Evolutionary conservation across 2,329 filamentous ascomycete species (phyloP).

Genomic region (Beauveria sp.): DNA sequence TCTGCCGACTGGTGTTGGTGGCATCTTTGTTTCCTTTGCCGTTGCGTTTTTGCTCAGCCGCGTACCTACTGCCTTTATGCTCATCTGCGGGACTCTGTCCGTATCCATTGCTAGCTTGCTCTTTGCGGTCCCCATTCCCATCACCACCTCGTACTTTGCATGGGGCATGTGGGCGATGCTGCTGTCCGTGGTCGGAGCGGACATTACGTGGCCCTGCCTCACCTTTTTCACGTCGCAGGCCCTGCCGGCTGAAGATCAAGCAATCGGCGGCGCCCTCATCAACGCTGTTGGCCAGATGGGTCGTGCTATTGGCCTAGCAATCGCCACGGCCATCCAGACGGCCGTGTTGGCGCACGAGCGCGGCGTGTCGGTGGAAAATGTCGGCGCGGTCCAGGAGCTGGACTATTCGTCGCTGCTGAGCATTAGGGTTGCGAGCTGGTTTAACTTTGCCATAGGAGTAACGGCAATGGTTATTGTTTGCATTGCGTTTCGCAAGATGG

Average conservation of each 20-base stretch:
- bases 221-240: conserved; percentile 58
- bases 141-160: conserved; percentile 56
- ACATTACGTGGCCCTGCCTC: conserved; percentile 58
- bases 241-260: conserved; percentile 56
- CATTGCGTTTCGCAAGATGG: conserved; percentile 42
- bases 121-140: conserved; percentile 56
- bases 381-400: conserved; percentile 33
- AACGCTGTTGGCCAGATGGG: conserved; percentile 60
- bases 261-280: conserved; percentile 59
- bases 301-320: conserved; percentile 55
- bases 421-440: conserved; percentile 43
- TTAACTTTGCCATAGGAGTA: conserved; percentile 41
- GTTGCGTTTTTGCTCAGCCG: conserved; percentile 49
- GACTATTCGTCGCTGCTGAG: conserved; percentile 40
- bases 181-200: conserved; percentile 56
- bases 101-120: conserved; percentile 50
- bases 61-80: conserved; percentile 50
- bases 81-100: conserved; percentile 49
- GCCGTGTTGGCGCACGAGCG: conserved; percentile 47
- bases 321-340: conserved; percentile 58
- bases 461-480: conserved; percentile 35
- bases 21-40: conserved; percentile 47
- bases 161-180: conserved; percentile 60
- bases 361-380: conserved; percentile 34
- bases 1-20: conserved; percentile 55